Conservation (phyloP, 2,329 filamentous ascomycete genomes). For the Kalmusia sp. region DNA sequence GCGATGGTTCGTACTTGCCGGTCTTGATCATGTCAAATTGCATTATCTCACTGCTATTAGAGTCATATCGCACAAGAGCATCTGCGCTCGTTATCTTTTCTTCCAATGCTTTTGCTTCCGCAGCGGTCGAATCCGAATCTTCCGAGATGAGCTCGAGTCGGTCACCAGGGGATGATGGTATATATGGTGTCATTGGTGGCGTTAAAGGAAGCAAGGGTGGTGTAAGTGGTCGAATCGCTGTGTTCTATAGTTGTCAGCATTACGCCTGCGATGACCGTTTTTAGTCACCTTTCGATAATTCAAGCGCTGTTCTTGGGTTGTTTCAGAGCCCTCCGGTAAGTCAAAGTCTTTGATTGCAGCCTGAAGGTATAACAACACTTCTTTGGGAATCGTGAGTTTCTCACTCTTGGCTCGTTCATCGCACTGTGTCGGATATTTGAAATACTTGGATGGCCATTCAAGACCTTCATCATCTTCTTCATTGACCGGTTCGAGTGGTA, state of each 20-base stretch:
- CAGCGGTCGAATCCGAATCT: slow-evolving; percentile 38
- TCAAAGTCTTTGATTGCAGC: slow-evolving; percentile 34
- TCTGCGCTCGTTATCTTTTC: slow-evolving; percentile 41
- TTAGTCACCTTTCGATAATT: slow-evolving; percentile 31
- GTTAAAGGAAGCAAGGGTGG: slow-evolving; percentile 57
- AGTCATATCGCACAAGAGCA: slow-evolving; percentile 38
- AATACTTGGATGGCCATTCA: slow-evolving; percentile 48
- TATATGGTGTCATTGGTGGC: slow-evolving; percentile 46
- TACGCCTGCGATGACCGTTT: neutral
- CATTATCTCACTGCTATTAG: slow-evolving; percentile 42
- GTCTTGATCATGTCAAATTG: slow-evolving; percentile 35
- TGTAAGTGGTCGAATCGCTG: slow-evolving; percentile 43
- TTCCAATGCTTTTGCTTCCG: slow-evolving; percentile 44
- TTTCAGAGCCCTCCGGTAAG: slow-evolving; percentile 27
- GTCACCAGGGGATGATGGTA: slow-evolving; percentile 49
- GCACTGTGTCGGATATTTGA: slow-evolving; percentile 32
- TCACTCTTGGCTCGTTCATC: slow-evolving; percentile 36
- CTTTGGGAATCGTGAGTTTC: slow-evolving; percentile 47
- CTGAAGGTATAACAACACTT: slow-evolving; percentile 47
- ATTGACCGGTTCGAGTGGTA: slow-evolving; percentile 45
- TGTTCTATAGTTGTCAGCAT: slow-evolving; percentile 36
- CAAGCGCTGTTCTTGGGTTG: slow-evolving; percentile 20
- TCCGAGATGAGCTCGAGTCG: slow-evolving; percentile 48
- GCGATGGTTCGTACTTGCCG: slow-evolving; percentile 25
- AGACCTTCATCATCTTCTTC: slow-evolving; percentile 54